Conservation (phyloP, 106 monocot genomes). For the Dioscorea dumetorum region DNA sequence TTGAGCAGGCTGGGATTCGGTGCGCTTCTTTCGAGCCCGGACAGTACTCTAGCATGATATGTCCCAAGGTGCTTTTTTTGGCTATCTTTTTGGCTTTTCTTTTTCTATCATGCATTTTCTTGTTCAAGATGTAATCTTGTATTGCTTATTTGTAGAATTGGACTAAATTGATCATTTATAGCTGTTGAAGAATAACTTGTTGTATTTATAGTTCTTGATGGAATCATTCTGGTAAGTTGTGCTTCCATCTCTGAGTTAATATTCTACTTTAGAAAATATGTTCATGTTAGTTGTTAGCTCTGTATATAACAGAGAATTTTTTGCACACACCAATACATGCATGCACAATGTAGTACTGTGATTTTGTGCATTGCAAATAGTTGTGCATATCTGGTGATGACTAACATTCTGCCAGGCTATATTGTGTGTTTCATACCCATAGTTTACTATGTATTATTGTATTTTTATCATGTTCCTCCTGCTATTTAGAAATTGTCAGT, state of each 20-base stretch:
- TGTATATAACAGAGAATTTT: background rate
- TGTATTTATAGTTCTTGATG: background rate
- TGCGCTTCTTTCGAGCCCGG: constrained; percentile 24
- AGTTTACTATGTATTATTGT: background rate
- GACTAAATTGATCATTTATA: background rate
- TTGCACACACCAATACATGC: too few species aligned
- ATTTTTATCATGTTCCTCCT: background rate
- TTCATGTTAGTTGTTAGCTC: too few species aligned
- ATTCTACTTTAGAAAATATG: too few species aligned
- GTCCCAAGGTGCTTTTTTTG: constrained; percentile 44
- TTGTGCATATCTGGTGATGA: too few species aligned
- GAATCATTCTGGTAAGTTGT: background rate
- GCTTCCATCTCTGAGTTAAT: background rate
- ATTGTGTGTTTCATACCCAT: background rate
- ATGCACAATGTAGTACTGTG: too few species aligned
- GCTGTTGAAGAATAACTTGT: background rate
- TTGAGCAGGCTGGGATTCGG: constrained; percentile 42
- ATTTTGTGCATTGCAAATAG: too few species aligned
- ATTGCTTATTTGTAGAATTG: background rate
- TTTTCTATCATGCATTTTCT: too few species aligned
- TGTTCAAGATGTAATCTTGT: too few species aligned
- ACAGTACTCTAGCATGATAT: constrained; percentile 20
- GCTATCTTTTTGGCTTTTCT: background rate
- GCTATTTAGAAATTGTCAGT: too few species aligned
- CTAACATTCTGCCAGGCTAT: too few species aligned